Evolutionary conservation across 2,329 filamentous ascomycete species (phyloP).

Genomic region (Paecilomyces niveus): DNA sequence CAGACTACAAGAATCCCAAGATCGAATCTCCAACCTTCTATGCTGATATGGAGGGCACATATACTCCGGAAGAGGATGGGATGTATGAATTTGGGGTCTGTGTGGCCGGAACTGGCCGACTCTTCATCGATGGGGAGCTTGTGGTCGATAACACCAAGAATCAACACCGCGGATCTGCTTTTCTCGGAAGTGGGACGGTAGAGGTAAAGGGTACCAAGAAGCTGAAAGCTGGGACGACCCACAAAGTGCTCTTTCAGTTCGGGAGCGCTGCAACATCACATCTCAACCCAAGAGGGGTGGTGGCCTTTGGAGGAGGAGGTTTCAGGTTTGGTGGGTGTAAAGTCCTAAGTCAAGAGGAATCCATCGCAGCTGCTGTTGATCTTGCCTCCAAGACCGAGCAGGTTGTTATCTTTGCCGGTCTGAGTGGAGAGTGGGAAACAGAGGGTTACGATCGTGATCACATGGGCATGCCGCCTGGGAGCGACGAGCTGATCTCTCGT

Average conservation of each 20-base stretch:
- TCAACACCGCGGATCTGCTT: slow-evolving; percentile 55
- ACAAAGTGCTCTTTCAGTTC: slow-evolving; percentile 54
- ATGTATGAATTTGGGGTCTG: slow-evolving; percentile 60
- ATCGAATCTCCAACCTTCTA: slow-evolving; percentile 50
- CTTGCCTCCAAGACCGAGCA: slow-evolving; percentile 66
- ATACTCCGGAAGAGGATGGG: slow-evolving; percentile 54
- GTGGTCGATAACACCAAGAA: slow-evolving; percentile 61
- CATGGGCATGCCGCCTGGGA: slow-evolving; percentile 51
- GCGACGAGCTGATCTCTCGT: slow-evolving; percentile 54
- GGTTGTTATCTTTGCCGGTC: slow-evolving; percentile 68
- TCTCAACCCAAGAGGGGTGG: slow-evolving; percentile 41
- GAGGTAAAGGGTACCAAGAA: slow-evolving; percentile 56
- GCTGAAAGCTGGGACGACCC: slow-evolving; percentile 53
- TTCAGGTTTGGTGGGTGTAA: slow-evolving; percentile 57
- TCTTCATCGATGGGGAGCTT: slow-evolving; percentile 56
- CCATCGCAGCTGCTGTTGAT: slow-evolving; percentile 60
- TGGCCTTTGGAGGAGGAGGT: slow-evolving; percentile 52
- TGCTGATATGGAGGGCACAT: slow-evolving; percentile 54
- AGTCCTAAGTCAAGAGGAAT: slow-evolving; percentile 50
- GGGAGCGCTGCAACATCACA: slow-evolving; percentile 53
- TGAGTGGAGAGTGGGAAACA: slow-evolving; percentile 76
- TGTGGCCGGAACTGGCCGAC: slow-evolving; percentile 58
- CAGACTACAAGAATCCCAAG: slow-evolving; percentile 50
- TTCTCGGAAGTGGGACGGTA: slow-evolving; percentile 58
- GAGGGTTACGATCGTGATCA: slow-evolving; percentile 58